These are phyloP conservation scores for Capsicum chinense DNA, from an alignment of 257 asterid genomes.

Conservation along the genomic window DNA sequence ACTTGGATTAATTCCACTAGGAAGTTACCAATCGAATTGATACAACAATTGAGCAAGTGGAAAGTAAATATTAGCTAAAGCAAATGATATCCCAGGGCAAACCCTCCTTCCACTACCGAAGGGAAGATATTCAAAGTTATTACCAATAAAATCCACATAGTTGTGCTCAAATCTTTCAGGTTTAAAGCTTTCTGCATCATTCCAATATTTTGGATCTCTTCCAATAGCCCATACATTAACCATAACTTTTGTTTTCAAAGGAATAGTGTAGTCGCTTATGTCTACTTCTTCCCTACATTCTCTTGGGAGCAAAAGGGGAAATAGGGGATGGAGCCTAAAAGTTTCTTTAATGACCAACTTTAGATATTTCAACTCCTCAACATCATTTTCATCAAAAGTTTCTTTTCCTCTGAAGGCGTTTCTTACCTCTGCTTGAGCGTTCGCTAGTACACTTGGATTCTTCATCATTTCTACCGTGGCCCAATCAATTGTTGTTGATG, in stretches of 20 bases:
- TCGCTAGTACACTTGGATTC: slow-evolving; percentile 14
- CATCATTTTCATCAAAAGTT: not conserved
- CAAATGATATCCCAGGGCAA: slow-evolving; percentile 27
- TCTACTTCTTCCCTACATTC: slow-evolving; percentile 20
- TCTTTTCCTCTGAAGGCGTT: not conserved
- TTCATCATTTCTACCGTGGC: slow-evolving; percentile 29
- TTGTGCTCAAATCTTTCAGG: slow-evolving; percentile 26
- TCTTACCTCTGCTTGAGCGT: slow-evolving; percentile 29
- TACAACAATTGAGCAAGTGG: slow-evolving; percentile 23
- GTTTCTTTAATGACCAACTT: slow-evolving; percentile 30
- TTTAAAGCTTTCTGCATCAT: not conserved
- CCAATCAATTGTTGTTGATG: slow-evolving; percentile 27
- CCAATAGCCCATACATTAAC: slow-evolving; percentile 35
- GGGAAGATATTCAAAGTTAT: slow-evolving; percentile 12
- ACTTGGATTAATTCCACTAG: not conserved
- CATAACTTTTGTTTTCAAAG: slow-evolving; percentile 9
- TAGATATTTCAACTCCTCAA: slow-evolving; percentile 23
- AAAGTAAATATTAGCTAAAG: not conserved
- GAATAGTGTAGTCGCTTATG: not conserved
- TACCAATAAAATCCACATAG: slow-evolving; percentile 18
- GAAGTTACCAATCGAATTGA: slow-evolving; percentile 31
- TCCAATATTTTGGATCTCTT: slow-evolving; percentile 29
- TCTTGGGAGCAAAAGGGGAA: not conserved
- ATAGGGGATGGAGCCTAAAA: slow-evolving; percentile 21
- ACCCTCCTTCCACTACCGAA: slow-evolving; percentile 28